Evolutionary conservation across 1,284 basidiomycete species (phyloP).

Genomic region (Calocybe gambosa): DNA sequence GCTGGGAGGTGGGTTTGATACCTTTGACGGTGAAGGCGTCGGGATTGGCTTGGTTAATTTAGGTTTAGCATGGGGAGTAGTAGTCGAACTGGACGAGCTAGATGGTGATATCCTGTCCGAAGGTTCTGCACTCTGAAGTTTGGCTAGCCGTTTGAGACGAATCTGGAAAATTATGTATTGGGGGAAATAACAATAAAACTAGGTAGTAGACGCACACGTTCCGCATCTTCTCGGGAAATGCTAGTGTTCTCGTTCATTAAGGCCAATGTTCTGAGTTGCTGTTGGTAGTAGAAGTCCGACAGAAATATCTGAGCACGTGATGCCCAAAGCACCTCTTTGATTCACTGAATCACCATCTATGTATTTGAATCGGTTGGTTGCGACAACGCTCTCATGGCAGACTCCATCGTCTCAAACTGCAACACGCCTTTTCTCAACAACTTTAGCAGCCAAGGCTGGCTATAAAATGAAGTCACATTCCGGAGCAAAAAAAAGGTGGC

Average conservation of each 20-base stretch:
- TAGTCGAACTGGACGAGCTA: slow-evolving; percentile 25
- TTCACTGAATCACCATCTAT: slow-evolving; percentile 10
- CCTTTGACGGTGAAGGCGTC: slow-evolving; percentile 22
- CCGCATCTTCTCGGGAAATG: slow-evolving; percentile 67
- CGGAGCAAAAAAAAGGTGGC: slow-evolving; percentile 79
- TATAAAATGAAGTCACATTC: slow-evolving; percentile 74
- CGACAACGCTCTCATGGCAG: slow-evolving; percentile 23
- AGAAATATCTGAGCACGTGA: background rate
- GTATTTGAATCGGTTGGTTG: slow-evolving; percentile 18
- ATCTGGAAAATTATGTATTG: slow-evolving; percentile 46
- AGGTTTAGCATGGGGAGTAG: slow-evolving; percentile 29
- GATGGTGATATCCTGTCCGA: slow-evolving; percentile 24
- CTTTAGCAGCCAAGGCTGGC: slow-evolving; percentile 35
- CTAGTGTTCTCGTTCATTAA: slow-evolving; percentile 31
- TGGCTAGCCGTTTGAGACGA: slow-evolving; percentile 81
- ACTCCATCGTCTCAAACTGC: slow-evolving; percentile 11
- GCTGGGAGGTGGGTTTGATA: slow-evolving; percentile 19
- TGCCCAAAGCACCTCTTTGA: background rate
- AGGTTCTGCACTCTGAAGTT: slow-evolving; percentile 47
- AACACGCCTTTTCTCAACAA: slow-evolving; percentile 41
- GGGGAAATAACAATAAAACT: slow-evolving; percentile 6
- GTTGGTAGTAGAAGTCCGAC: background rate
- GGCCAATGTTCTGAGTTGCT: too few relatives aligned
- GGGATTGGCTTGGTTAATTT: slow-evolving; percentile 23
- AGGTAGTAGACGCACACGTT: slow-evolving; percentile 46